Conservation (phyloP, 352 stramenopile genomes). For the Thalassiosira exigua region DNA sequence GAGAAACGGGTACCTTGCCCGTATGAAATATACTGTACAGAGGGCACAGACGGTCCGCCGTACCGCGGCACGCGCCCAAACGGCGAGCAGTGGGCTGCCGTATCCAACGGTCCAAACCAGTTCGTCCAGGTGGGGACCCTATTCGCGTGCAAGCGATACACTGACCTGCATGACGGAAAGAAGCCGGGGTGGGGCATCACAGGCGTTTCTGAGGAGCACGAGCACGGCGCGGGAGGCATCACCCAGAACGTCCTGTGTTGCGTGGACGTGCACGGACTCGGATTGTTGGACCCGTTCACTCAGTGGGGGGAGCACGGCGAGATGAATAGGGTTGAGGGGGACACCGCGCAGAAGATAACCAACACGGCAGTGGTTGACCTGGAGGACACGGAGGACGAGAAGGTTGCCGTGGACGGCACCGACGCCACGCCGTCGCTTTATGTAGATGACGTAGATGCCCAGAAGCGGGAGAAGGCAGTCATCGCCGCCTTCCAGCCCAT, state of each 20-base stretch:
- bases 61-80: slow-evolving; percentile 19
- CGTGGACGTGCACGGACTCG: slow-evolving; percentile 29
- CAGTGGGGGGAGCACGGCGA: slow-evolving; percentile 34
- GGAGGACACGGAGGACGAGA: slow-evolving; percentile 26
- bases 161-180: slow-evolving; percentile 30
- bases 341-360: slow-evolving; percentile 27
- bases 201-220: slow-evolving; percentile 40
- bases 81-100: slow-evolving; percentile 46
- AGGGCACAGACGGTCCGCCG: slow-evolving; percentile 18
- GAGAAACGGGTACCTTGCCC: slow-evolving; percentile 1
- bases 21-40: slow-evolving; percentile 43
- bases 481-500: slow-evolving; percentile 51
- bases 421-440: not conserved
- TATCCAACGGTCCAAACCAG: slow-evolving; percentile 54
- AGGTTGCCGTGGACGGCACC: slow-evolving; percentile 32
- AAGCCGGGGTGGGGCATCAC: slow-evolving; percentile 54
- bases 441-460: slow-evolving; percentile 23
- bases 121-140: slow-evolving; percentile 43
- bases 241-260: slow-evolving; percentile 59
- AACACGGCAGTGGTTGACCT: slow-evolving; percentile 21
- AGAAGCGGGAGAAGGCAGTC: slow-evolving; percentile 57
- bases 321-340: slow-evolving; percentile 19
- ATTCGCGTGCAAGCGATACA: slow-evolving; percentile 38
- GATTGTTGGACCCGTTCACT: slow-evolving; percentile 22
- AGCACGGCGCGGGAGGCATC: slow-evolving; percentile 50